Percentiles rank a stretch among this genome's conserved stretches.
Conservation (phyloP, 2,329 filamentous ascomycete species). For the Coniochaeta sp. region DNA sequence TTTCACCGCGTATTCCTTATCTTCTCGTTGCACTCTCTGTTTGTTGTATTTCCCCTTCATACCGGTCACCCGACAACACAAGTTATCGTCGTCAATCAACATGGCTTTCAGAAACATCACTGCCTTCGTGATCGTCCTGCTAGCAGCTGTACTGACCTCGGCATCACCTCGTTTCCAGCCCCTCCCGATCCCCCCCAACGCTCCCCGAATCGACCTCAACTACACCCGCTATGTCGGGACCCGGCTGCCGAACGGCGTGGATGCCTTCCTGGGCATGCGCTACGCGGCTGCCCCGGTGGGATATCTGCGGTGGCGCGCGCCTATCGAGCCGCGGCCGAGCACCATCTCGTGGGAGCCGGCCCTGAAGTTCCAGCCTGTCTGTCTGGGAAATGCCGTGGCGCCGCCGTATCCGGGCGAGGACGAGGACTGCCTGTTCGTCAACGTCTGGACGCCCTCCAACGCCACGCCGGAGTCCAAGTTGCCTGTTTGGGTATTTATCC, state of each 20-base stretch:
- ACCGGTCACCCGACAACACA: background rate
- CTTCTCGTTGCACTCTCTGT: background rate
- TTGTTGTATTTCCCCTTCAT: background rate
- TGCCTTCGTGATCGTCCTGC: background rate
- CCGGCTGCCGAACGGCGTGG: slow-evolving; percentile 28
- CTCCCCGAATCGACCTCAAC: slow-evolving; percentile 26
- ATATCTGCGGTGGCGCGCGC: slow-evolving; percentile 42
- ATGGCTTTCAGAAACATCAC: background rate
- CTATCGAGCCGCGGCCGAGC: slow-evolving; percentile 29
- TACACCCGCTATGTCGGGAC: slow-evolving; percentile 38
- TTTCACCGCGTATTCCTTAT: background rate
- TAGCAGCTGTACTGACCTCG: slow-evolving; percentile 1
- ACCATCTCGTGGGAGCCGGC: background rate
- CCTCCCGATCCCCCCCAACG: background rate
- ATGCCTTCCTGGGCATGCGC: slow-evolving; percentile 39
- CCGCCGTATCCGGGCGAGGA: slow-evolving; percentile 22
- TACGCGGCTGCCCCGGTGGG: slow-evolving; percentile 45
- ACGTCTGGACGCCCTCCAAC: slow-evolving; percentile 34
- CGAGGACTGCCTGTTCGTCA: slow-evolving; percentile 34
- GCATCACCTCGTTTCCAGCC: slow-evolving; percentile 3
- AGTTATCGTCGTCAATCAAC: background rate
- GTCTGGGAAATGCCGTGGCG: slow-evolving; percentile 28
- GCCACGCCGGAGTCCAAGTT: slow-evolving; percentile 33
- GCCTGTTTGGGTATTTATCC: slow-evolving; percentile 48
- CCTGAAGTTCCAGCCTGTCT: slow-evolving; percentile 34